Percentiles rank a stretch among this genome's conserved stretches.
Conservation (phyloP, 2,329 filamentous ascomycete genomes). For the Teratosphaeria gauchensis region DNA sequence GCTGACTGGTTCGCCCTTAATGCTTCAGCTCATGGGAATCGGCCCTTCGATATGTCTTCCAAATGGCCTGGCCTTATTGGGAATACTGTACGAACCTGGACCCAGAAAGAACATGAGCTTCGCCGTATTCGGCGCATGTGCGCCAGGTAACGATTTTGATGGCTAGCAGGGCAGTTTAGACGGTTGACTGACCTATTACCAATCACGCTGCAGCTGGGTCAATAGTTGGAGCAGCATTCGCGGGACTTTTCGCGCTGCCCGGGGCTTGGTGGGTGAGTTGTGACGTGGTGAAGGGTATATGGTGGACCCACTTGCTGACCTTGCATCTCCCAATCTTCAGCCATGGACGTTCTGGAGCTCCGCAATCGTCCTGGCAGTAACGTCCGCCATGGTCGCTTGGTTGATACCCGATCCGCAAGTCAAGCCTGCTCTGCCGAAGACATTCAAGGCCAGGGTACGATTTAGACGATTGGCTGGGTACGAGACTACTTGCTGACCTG, state of each 20-base stretch:
- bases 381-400: conserved; percentile 29
- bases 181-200: too few species aligned
- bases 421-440: conserved; percentile 6
- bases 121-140: conserved; percentile 39
- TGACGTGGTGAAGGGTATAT: too few species aligned
- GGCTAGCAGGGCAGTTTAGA: too few species aligned
- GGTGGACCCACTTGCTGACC: too few species aligned
- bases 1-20: not conserved
- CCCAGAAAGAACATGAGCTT: conserved; percentile 53
- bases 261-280: conserved; percentile 36
- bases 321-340: not conserved
- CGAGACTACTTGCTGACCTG: too few species aligned
- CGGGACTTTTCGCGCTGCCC: conserved; percentile 29
- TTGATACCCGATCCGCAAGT: conserved; percentile 31
- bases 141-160: conserved; percentile 23
- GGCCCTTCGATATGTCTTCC: conserved; percentile 55
- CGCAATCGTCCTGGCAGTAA: conserved; percentile 28
- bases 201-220: conserved; percentile 23
- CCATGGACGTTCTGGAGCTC: conserved; percentile 41
- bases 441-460: conserved; percentile 9
- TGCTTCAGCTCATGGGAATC: conserved; percentile 34
- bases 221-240: conserved; percentile 34
- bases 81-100: conserved; percentile 47
- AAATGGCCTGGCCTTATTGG: conserved; percentile 55
- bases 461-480: too few species aligned